Base-by-base conservation (phyloP, 768 basidiomycete species). In the Mycena polygramma region DNA sequence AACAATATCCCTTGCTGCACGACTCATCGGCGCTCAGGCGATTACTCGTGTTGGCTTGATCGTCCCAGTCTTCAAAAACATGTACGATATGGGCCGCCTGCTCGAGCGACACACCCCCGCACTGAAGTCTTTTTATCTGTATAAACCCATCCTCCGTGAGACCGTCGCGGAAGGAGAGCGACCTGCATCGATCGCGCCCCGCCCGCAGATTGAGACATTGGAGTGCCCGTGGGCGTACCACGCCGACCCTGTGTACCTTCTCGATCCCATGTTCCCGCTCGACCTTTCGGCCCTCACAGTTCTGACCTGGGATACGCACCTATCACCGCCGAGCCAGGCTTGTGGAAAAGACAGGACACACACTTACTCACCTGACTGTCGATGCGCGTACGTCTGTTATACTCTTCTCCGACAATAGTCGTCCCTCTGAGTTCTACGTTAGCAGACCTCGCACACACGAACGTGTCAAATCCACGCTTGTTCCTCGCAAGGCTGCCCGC, bases 401-500 rank as follows among this genome's bases (percentile, higher is more conserved):
- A 6, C 3, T 30, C 30, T 30, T 6, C 30, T 30, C 30, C 30
- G 30, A 30, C 30, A 30, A n/a, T n/a, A n/a, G n/a, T n/a, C n/a
- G n/a, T 6, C 2, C 30, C 30, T 30, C 30, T 30, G 30, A 30
- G 30, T 30, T 30, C 30, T 30, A n/a, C n/a, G 2, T 57, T 14
- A 63, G 68, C 52, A 7, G 4, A 43, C 3, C 39, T 24, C 5
- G 39, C 20, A 37, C 36, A 41, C n/a, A 3, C 37, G 24, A 43
- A 60, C 20, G 1, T 30, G 30, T 30, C 26, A 2, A 6, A 30
- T 0, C 24, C 49, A 6, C 46, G 30, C 4, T 15, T 17, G 6
- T 35, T 69, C 24, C 61, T 69, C 54, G 55, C 45, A 2, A 20
- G 20, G 4, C 43, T 69, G 48, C 54, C 61, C 6, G 68, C 48